Evolutionary conservation across 768 basidiomycete species (phyloP).

Genomic region (Rubroboletus pulcherrimus): DNA sequence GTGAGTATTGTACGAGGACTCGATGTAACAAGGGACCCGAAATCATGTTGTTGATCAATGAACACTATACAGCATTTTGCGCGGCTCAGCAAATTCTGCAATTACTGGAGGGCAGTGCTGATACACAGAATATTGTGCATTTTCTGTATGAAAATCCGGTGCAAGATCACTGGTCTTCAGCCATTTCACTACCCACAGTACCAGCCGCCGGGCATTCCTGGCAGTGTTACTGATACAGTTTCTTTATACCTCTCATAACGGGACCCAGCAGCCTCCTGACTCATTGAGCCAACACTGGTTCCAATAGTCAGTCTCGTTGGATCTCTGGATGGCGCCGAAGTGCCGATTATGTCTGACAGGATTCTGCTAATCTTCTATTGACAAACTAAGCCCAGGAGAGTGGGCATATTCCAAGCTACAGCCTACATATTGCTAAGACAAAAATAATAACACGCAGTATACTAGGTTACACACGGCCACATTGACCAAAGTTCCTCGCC

Average conservation of each 20-base stretch:
- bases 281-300: background rate
- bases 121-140: background rate
- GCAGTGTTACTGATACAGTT: background rate
- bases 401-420: conserved; percentile 5
- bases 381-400: background rate
- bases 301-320: background rate
- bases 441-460: conserved; percentile 1
- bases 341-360: background rate
- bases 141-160: background rate
- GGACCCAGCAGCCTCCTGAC: background rate
- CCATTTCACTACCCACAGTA: background rate
- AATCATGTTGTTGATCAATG: background rate
- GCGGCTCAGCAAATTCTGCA: background rate
- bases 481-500: background rate
- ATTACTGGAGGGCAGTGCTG: background rate
- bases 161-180: background rate
- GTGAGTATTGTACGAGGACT: background rate
- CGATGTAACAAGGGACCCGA: background rate
- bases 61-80: background rate
- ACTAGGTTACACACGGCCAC: background rate
- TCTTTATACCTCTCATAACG: background rate
- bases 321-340: background rate
- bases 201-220: background rate
- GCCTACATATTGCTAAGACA: background rate
- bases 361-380: background rate